phyloP scores from a whole-genome alignment of 495 filamentous ascomycete genomes.

The Parathielavia hyrcaniae region DNA sequence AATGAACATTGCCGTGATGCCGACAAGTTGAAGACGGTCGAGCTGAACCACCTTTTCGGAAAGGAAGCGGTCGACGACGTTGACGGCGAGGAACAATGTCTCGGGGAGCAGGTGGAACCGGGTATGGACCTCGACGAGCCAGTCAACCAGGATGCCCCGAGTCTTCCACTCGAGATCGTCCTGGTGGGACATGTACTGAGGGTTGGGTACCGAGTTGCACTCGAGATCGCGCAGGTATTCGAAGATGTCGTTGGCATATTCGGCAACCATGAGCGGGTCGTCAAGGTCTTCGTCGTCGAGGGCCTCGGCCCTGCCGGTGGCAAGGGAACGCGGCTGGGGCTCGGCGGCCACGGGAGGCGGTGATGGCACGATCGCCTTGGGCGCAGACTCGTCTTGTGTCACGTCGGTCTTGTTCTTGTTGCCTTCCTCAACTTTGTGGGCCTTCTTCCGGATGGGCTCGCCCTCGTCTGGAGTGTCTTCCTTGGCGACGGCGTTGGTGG shows the following conservation, averaged over 20 bases:
- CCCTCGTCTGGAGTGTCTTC: slow-evolving; percentile 53
- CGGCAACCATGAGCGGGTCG: slow-evolving; percentile 94
- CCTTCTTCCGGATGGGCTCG: slow-evolving; percentile 50
- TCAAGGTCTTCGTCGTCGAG: slow-evolving; percentile 82
- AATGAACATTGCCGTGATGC: slow-evolving; percentile 98
- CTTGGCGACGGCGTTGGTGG: slow-evolving; percentile 43
- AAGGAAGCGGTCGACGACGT: slow-evolving; percentile 96
- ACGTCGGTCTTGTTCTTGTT: slow-evolving; percentile 34
- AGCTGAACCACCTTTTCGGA: slow-evolving; percentile 89
- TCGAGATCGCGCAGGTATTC: slow-evolving; percentile 91
- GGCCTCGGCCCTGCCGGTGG: slow-evolving; percentile 52
- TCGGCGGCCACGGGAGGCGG: slow-evolving; percentile 1
- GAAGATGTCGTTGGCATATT: slow-evolving; percentile 96
- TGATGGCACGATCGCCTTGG: slow-evolving; percentile 7
- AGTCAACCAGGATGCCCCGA: slow-evolving; percentile 94
- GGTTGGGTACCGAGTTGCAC: slow-evolving; percentile 74
- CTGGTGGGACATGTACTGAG: slow-evolving; percentile 89
- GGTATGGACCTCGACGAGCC: slow-evolving; percentile 96
- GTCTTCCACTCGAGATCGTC: slow-evolving; percentile 97
- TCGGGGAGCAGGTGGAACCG: slow-evolving; percentile 96
- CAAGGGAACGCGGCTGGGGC: slow-evolving; percentile 24
- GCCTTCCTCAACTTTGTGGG: slow-evolving; percentile 34
- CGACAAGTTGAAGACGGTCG: slow-evolving; percentile 91
- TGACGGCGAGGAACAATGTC: slow-evolving; percentile 92
- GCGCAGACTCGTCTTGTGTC: slow-evolving; percentile 39